phyloP scores from a whole-genome alignment of 306 rosid species.

The Lagenaria siceraria region DNA sequence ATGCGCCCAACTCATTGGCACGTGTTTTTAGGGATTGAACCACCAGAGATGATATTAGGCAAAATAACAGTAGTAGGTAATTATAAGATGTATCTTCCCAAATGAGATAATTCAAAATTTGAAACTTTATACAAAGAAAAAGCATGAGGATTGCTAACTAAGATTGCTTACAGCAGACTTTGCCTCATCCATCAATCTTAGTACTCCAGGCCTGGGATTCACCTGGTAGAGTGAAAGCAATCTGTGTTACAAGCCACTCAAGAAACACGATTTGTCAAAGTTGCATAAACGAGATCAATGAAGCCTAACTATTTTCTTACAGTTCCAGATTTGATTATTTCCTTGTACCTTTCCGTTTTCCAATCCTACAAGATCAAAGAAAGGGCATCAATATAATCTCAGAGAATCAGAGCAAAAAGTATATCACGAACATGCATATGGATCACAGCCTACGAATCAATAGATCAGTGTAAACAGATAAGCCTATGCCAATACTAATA shows the following conservation, averaged over 20 bases:
- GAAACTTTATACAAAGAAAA: background rate
- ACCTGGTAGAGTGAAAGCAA: slow-evolving; percentile 35
- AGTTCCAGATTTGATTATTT: slow-evolving; percentile 86
- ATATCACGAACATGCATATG: background rate
- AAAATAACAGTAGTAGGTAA: background rate
- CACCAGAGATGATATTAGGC: background rate
- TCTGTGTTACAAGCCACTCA: background rate
- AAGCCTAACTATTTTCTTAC: slow-evolving; percentile 34
- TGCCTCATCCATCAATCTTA: slow-evolving; percentile 87
- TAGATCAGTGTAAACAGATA: background rate
- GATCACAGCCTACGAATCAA: background rate
- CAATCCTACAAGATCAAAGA: slow-evolving; percentile 54
- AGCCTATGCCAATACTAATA: background rate
- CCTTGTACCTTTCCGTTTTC: slow-evolving; percentile 96
- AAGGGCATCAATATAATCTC: slow-evolving; percentile 1
- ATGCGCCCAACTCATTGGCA: background rate
- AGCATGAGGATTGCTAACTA: background rate
- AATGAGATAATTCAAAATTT: background rate
- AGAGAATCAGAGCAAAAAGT: background rate
- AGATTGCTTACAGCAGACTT: slow-evolving; percentile 66
- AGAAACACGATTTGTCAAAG: background rate
- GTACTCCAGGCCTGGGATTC: slow-evolving; percentile 88
- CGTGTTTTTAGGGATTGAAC: background rate
- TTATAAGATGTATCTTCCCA: background rate
- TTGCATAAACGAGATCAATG: background rate